Evolutionary conservation across 1,284 basidiomycete species (phyloP), one percentile per base, ranked within the genome.

Genomic region (Gymnopus androsaceus): DNA sequence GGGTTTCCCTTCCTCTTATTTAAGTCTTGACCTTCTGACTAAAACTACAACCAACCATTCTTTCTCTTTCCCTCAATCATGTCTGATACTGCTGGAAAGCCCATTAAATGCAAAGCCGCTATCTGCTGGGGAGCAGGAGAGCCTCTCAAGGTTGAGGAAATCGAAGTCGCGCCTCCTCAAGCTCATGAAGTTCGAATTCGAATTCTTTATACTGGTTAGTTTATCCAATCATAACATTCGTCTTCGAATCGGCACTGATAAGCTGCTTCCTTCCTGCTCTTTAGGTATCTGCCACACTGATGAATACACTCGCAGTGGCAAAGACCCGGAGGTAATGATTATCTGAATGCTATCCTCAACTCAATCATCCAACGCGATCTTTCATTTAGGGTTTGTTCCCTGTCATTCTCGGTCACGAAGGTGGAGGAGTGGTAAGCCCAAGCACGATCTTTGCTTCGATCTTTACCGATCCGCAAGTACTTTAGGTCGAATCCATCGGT

Each of bases 201-300:
- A 67, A 92, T 99, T 66, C 81, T 96, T 52, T 85, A 94, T 77
- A 94, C 91, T 50, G 92, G 93, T 88, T 65, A 62, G 81, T 73
- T 47, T 27, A 44, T 58, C 51, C 51, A 28, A 54, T 63, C n/a
- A n/a, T n/a, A n/a, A 34, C 41, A 47, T 52, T 19, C 34, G 6
- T 33, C 27, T 40, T 21, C 5, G 6, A 4, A 15, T 45, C 51
- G 11, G 28, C 9, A 19, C 33, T 19, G 33, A 28, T 49, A 42
- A 59, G 3, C 51, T 51, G 52, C 41, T 59, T 54, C 52, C 28
- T 55, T 48, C 55, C 36, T 11, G 36, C 47, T 34, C 51, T 51
- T 50, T 70, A 82, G 94, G 95, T 65, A 90, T 99, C 70, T 99
- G 97, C 77, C 96, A 99, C 75, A 99, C 97, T 70, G 95, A 98